These are phyloP conservation scores for Backusella tuberculispora DNA, from an alignment of 192 early-diverging fungal species.

Conservation along the genomic window DNA sequence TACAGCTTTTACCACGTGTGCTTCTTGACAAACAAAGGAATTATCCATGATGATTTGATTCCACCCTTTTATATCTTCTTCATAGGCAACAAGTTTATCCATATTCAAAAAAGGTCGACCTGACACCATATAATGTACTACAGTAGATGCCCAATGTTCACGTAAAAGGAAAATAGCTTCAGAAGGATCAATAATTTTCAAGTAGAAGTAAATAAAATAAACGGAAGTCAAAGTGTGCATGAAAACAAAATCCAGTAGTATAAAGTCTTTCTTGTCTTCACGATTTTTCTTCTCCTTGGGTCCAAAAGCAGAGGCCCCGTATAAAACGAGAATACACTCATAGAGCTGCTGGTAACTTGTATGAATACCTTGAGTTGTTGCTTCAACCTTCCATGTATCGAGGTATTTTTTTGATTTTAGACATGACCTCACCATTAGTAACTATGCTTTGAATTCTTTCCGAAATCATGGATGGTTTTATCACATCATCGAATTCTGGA, in stretches of 20 bases:
- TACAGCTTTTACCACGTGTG: conserved; percentile 57
- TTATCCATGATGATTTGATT: conserved; percentile 43
- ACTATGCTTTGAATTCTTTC: neutral
- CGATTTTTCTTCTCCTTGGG: conserved; percentile 13
- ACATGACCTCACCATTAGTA: neutral
- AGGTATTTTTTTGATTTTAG: conserved; percentile 36
- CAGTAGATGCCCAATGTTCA: conserved; percentile 36
- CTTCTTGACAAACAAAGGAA: conserved; percentile 52
- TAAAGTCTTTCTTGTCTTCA: conserved; percentile 24
- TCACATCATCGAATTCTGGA: conserved; percentile 26
- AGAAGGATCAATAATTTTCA: conserved; percentile 40
- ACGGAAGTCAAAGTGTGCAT: conserved; percentile 58
- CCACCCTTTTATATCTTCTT: conserved; percentile 43
- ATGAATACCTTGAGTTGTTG: conserved; percentile 40
- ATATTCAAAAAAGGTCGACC: conserved; percentile 49
- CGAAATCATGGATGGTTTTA: neutral
- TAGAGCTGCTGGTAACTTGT: conserved; percentile 45
- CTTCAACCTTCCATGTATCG: conserved; percentile 44
- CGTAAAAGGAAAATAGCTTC: conserved; percentile 48
- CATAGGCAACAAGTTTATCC: conserved; percentile 34
- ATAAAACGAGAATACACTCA: conserved; percentile 36
- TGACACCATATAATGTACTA: conserved; percentile 43
- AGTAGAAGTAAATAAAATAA: conserved; percentile 50
- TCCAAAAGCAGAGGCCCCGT: conserved; percentile 41
- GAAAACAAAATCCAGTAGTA: conserved; percentile 48